Conservation (phyloP, 495 filamentous ascomycete species). For the Podospora australis region DNA sequence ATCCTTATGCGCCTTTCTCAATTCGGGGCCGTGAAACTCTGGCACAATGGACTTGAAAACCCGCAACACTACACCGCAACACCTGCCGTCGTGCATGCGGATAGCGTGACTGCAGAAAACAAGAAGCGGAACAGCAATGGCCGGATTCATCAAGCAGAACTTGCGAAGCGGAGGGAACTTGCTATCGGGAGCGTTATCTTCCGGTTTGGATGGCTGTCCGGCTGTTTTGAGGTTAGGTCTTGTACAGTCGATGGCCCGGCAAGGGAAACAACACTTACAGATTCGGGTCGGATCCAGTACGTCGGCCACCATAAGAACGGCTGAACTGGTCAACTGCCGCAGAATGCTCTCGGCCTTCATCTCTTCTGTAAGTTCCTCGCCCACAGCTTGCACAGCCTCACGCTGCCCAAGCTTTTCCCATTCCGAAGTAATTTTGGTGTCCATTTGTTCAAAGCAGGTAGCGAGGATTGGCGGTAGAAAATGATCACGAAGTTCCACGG, state of each 20-base stretch:
- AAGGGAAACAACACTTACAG: constrained; percentile 33
- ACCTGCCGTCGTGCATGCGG: constrained; percentile 83
- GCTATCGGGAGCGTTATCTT: not conserved
- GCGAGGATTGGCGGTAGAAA: constrained; percentile 84
- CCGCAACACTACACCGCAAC: constrained; percentile 75
- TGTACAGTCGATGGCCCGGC: constrained; percentile 5
- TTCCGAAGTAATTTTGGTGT: constrained; percentile 76
- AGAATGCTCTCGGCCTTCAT: constrained; percentile 98
- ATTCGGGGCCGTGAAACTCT: constrained; percentile 50
- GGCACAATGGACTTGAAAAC: constrained; percentile 78
- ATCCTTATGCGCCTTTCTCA: constrained; percentile 10
- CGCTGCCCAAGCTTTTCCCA: constrained; percentile 68
- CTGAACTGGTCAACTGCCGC: constrained; percentile 84
- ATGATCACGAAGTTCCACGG: constrained; percentile 62
- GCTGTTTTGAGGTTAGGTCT: constrained; percentile 11
- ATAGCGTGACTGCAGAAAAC: constrained; percentile 87
- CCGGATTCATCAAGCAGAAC: constrained; percentile 73
- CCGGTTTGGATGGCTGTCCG: not conserved
- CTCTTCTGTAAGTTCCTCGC: constrained; percentile 74
- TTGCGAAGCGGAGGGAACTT: constrained; percentile 54
- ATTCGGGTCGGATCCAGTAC: constrained; percentile 68
- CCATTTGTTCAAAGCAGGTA: constrained; percentile 76
- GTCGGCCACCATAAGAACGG: constrained; percentile 82
- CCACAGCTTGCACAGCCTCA: constrained; percentile 47
- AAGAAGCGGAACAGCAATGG: constrained; percentile 79